Conservation (phyloP, 768 basidiomycete species). For the Rhizopogon vulgaris region DNA sequence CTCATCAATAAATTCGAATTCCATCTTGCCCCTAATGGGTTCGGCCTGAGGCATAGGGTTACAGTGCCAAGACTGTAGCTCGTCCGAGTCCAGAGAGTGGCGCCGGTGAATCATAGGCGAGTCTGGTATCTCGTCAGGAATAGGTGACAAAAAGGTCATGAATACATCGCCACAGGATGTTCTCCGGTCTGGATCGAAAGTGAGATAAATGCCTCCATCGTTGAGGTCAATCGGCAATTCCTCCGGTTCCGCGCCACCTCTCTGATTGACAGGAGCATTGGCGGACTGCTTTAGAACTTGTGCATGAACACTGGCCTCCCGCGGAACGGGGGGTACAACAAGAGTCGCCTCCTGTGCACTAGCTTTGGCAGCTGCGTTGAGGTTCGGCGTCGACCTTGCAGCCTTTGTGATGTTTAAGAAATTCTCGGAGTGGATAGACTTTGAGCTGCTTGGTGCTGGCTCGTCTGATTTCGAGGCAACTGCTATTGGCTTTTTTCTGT, state of each 20-base stretch:
- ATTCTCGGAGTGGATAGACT: slow-evolving; percentile 4
- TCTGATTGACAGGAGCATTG: not conserved
- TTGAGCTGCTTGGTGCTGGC: slow-evolving; percentile 3
- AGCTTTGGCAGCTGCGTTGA: slow-evolving; percentile 6
- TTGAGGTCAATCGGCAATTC: slow-evolving; percentile 6
- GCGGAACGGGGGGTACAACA: not conserved
- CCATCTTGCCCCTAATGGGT: not conserved
- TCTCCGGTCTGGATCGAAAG: slow-evolving; percentile 18
- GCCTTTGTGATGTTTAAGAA: slow-evolving; percentile 15
- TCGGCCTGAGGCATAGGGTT: not conserved
- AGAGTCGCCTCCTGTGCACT: not conserved
- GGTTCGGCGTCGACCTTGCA: slow-evolving; percentile 20
- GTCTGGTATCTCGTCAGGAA: slow-evolving; percentile 16
- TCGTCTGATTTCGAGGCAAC: slow-evolving; percentile 6
- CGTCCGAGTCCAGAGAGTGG: slow-evolving; percentile 10
- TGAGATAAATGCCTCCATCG: slow-evolving; percentile 22
- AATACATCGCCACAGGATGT: slow-evolving; percentile 16
- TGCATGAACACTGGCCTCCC: not conserved
- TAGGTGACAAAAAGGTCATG: slow-evolving; percentile 18
- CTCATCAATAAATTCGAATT: slow-evolving; percentile 14
- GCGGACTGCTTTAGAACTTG: not conserved
- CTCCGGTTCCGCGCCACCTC: not conserved
- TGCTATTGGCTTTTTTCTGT: slow-evolving; percentile 8
- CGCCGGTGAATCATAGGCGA: slow-evolving; percentile 18
- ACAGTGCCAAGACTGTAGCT: slow-evolving; percentile 7